These are phyloP conservation scores for Pythium insidiosum DNA, from an alignment of 352 stramenopile genomes.

Conservation along the genomic window DNA sequence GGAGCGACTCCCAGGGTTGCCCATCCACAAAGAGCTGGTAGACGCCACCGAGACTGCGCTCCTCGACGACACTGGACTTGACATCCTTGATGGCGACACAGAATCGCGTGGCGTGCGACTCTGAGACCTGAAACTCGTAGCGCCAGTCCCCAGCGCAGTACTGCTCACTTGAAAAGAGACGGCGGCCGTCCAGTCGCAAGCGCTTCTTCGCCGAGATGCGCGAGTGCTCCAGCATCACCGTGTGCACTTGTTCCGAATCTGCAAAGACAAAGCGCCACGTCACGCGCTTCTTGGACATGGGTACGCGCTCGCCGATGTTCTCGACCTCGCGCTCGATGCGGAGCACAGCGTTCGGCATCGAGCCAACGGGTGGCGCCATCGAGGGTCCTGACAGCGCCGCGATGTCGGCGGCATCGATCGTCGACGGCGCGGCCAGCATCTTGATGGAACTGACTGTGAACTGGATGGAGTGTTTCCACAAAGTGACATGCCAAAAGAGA, in stretches of 20 bases:
- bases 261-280: constrained; percentile 80
- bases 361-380: too few relatives aligned
- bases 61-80: constrained; percentile 59
- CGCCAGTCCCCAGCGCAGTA: constrained; percentile 66
- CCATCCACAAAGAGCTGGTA: constrained; percentile 69
- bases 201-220: constrained; percentile 79
- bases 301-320: constrained; percentile 74
- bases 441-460: too few relatives aligned
- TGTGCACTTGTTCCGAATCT: constrained; percentile 71
- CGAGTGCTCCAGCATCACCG: constrained; percentile 79
- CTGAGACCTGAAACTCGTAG: constrained; percentile 59
- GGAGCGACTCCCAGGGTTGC: constrained; percentile 53
- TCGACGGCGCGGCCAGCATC: too few relatives aligned
- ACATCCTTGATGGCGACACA: constrained; percentile 68
- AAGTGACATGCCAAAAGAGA: too few relatives aligned
- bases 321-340: constrained; percentile 66
- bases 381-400: too few relatives aligned
- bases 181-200: constrained; percentile 68
- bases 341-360: too few relatives aligned
- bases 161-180: constrained; percentile 60
- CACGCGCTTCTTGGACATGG: constrained; percentile 80
- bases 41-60: constrained; percentile 54
- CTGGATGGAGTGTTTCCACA: too few relatives aligned
- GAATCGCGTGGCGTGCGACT: constrained; percentile 27
- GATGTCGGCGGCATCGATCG: too few relatives aligned